Percentiles rank a stretch among this genome's conserved stretches.
Evolutionary conservation across 176 grass and related monocot genomes (phyloP).

Genomic region (Microstegium vimineum): DNA sequence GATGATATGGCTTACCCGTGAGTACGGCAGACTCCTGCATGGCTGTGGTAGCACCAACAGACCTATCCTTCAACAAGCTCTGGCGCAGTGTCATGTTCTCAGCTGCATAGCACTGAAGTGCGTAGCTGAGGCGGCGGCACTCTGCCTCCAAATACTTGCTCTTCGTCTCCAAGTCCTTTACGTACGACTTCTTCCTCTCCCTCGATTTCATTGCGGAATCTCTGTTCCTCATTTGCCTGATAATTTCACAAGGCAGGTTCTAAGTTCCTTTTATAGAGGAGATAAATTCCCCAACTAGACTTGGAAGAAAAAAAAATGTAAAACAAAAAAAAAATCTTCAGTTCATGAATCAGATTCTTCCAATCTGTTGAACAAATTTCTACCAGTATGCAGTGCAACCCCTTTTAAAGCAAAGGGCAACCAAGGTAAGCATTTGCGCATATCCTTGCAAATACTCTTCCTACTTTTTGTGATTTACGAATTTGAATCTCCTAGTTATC

Average conservation of each 20-base stretch:
- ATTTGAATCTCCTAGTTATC: background rate
- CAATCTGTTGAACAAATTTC: background rate
- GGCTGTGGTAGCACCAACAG: conserved; percentile 49
- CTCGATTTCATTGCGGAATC: conserved; percentile 90
- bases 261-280: background rate
- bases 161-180: conserved; percentile 82
- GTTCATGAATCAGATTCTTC: background rate
- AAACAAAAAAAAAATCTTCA: background rate
- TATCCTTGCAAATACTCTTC: background rate
- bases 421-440: background rate
- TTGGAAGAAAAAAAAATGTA: background rate
- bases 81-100: conserved; percentile 83
- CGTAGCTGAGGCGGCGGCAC: conserved; percentile 71
- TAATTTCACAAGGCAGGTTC: background rate
- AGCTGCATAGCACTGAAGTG: conserved; percentile 65
- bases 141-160: conserved; percentile 82
- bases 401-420: background rate
- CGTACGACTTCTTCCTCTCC: conserved; percentile 90
- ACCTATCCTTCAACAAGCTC: conserved; percentile 67
- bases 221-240: conserved; percentile 90
- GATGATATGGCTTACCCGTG: conserved; percentile 53
- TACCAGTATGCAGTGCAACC: background rate
- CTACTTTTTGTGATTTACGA: background rate
- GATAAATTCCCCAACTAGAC: background rate
- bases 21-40: conserved; percentile 99